Evolutionary conservation across 2,329 filamentous ascomycete genomes (phyloP).

Genomic region (Rhinocladiella similis): DNA sequence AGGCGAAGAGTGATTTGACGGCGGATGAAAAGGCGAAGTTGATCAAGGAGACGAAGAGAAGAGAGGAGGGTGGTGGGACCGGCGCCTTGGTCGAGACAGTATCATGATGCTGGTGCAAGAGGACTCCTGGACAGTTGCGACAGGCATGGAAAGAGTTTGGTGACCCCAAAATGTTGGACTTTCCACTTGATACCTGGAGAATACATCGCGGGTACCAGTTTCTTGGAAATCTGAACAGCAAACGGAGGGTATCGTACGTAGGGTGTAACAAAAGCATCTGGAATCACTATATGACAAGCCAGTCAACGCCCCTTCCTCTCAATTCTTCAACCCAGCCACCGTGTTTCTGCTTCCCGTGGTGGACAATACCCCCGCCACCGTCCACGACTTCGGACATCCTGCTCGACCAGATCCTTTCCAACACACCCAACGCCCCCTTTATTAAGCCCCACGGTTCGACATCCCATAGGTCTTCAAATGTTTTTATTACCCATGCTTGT

Average conservation of each 20-base stretch:
- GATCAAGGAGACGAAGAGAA: constrained; percentile 24
- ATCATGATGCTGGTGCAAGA: background rate
- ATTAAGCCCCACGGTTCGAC: constrained; percentile 10
- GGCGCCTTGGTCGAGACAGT: background rate
- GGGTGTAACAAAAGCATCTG: too few species aligned
- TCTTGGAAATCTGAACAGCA: background rate
- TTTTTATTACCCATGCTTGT: background rate
- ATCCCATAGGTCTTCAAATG: constrained; percentile 6
- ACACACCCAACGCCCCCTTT: constrained; percentile 49
- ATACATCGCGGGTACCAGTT: background rate
- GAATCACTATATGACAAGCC: background rate
- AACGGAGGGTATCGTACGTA: background rate
- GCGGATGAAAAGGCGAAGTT: constrained; percentile 53
- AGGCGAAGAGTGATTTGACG: constrained; percentile 59
- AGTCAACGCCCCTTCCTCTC: background rate
- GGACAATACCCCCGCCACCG: background rate
- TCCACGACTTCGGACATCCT: constrained; percentile 39
- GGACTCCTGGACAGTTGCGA: background rate
- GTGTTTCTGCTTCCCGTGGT: background rate
- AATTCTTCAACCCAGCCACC: background rate
- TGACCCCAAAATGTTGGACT: background rate
- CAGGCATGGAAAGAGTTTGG: background rate
- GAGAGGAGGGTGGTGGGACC: background rate
- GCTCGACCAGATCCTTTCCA: constrained; percentile 65
- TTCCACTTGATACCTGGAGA: background rate